Percentiles rank a stretch among this genome's conserved stretches.
Evolutionary conservation across 2,329 filamentous ascomycete genomes (phyloP).

Genomic region (Rhynchosporium graminicola): DNA sequence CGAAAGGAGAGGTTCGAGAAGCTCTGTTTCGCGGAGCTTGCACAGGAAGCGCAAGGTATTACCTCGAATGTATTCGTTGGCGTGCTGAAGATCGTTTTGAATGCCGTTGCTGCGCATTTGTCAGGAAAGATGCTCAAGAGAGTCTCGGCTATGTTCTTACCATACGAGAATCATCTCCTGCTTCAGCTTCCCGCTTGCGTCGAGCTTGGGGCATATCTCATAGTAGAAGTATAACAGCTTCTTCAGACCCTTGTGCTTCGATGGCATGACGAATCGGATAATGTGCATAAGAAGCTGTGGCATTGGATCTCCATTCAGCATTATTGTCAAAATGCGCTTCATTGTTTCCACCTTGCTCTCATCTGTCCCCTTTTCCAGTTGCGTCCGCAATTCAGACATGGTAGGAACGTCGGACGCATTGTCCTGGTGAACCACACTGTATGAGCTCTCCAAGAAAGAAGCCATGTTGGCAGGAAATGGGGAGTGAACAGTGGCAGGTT

Average conservation of each 20-base stretch:
- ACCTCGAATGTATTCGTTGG: conserved; percentile 97
- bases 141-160: conserved; percentile 50
- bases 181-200: conserved; percentile 90
- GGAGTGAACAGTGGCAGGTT: conserved; percentile 26
- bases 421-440: conserved; percentile 97
- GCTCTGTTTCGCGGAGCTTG: conserved; percentile 92
- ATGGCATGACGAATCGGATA: conserved; percentile 99
- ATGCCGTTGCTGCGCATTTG: conserved; percentile 78
- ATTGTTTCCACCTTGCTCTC: conserved; percentile 93
- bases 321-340: conserved; percentile 93
- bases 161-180: conserved; percentile 99
- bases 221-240: conserved; percentile 99
- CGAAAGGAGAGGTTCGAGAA: conserved; percentile 93
- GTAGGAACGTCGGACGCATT: conserved; percentile 91
- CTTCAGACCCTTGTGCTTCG: conserved; percentile 93
- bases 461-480: conserved; percentile 67
- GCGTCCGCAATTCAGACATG: conserved; percentile 86
- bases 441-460: conserved; percentile 90
- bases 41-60: conserved; percentile 97
- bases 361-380: conserved; percentile 91
- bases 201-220: conserved; percentile 96
- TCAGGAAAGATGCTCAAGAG: conserved; percentile 10
- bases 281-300: conserved; percentile 97
- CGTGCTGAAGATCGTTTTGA: conserved; percentile 92
- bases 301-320: conserved; percentile 98